A percentile compares a stretch with the other conserved stretches of the same genome.
Conservation (phyloP, 2,329 filamentous ascomycete genomes). For the Paecilomyces sp. region DNA sequence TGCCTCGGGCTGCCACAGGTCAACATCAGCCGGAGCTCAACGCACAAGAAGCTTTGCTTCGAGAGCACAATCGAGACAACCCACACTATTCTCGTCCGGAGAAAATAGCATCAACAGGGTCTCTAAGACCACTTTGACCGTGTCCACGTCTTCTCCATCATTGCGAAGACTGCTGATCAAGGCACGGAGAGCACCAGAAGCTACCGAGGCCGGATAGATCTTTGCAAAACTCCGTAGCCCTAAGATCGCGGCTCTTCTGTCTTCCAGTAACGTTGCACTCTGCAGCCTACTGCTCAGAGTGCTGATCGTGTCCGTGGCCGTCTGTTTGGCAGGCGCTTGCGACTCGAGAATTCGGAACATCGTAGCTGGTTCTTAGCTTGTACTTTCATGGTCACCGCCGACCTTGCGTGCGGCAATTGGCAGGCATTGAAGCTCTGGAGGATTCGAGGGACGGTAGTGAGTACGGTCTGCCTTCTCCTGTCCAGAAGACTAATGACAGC, state of each 20-base stretch:
- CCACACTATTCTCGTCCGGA: slow-evolving; percentile 54
- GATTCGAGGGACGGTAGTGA: not conserved
- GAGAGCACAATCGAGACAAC: slow-evolving; percentile 19
- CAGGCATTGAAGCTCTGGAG: slow-evolving; percentile 19
- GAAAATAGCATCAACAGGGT: slow-evolving; percentile 90
- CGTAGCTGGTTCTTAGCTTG: slow-evolving; percentile 19
- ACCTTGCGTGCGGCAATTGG: slow-evolving; percentile 17
- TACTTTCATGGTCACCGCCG: slow-evolving; percentile 35
- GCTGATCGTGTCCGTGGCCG: slow-evolving; percentile 87
- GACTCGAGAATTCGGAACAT: slow-evolving; percentile 56
- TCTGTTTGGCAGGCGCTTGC: slow-evolving; percentile 88
- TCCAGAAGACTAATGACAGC: not conserved
- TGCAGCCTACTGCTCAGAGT: slow-evolving; percentile 79
- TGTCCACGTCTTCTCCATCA: slow-evolving; percentile 92
- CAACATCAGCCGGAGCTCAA: slow-evolving; percentile 9
- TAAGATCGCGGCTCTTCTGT: slow-evolving; percentile 85
- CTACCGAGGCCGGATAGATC: slow-evolving; percentile 90
- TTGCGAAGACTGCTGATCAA: slow-evolving; percentile 78
- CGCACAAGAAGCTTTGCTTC: not conserved
- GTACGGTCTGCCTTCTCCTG: not conserved
- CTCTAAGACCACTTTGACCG: slow-evolving; percentile 89
- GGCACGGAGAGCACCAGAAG: slow-evolving; percentile 82
- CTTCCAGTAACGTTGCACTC: slow-evolving; percentile 87
- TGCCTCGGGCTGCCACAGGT: slow-evolving; percentile 64
- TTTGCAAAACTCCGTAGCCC: slow-evolving; percentile 94